A percentile compares a stretch with the other conserved stretches of the same genome.
phyloP scores from a whole-genome alignment of 1,284 basidiomycete species.

The Hymenochaete sp. region DNA sequence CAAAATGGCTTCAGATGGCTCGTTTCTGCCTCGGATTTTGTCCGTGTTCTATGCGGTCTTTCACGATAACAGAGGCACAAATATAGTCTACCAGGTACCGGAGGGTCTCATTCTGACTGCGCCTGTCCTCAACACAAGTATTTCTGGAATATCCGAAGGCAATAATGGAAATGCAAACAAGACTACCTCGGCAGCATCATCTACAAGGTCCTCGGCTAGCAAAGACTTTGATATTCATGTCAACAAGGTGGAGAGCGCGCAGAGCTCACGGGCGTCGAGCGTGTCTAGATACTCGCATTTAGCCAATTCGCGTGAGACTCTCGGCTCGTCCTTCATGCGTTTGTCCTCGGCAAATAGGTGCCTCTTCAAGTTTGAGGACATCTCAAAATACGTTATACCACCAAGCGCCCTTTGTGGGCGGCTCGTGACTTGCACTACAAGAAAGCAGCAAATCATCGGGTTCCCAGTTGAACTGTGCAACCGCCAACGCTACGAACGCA shows the following conservation, averaged over 20 bases:
- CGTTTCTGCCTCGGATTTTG: slow-evolving; percentile 71
- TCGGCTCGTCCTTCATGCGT: slow-evolving; percentile 27
- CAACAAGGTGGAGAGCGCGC: background rate
- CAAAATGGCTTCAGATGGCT: slow-evolving; percentile 44
- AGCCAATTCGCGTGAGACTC: slow-evolving; percentile 13
- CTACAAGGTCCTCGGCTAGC: slow-evolving; percentile 25
- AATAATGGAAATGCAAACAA: slow-evolving; percentile 22
- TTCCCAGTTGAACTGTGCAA: slow-evolving; percentile 70
- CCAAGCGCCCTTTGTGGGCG: slow-evolving; percentile 80
- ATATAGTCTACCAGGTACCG: slow-evolving; percentile 84
- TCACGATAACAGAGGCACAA: slow-evolving; percentile 73
- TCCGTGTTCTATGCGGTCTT: slow-evolving; percentile 87
- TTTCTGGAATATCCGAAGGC: slow-evolving; percentile 36
- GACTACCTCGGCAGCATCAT: slow-evolving; percentile 17
- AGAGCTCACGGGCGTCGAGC: slow-evolving; percentile 15
- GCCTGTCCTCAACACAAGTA: slow-evolving; percentile 6
- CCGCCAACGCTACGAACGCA: slow-evolving; percentile 63
- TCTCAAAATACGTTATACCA: slow-evolving; percentile 93
- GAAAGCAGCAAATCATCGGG: slow-evolving; percentile 75
- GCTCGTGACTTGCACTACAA: slow-evolving; percentile 73
- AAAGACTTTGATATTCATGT: background rate
- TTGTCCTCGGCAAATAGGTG: slow-evolving; percentile 38
- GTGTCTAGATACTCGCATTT: slow-evolving; percentile 13
- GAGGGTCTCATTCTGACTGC: slow-evolving; percentile 64
- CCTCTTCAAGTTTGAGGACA: slow-evolving; percentile 86